These are phyloP conservation scores for Chrysanthemum seticuspe DNA, from an alignment of 129 eudicot genomes.

Conservation along the genomic window DNA sequence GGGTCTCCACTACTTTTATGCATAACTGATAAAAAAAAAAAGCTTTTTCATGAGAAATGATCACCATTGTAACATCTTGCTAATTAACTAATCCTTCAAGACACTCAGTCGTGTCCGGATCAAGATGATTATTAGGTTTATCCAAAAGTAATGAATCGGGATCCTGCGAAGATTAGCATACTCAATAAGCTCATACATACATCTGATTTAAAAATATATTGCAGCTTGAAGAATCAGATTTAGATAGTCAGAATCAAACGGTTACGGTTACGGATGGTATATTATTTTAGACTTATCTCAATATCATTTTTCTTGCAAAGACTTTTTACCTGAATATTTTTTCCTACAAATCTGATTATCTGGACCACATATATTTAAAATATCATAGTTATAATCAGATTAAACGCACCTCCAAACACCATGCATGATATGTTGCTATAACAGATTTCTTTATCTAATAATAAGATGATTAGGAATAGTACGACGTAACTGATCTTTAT, in stretches of 20 bases:
- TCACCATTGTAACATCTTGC: conserved; percentile 97
- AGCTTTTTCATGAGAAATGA: conserved; percentile 98
- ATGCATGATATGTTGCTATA: too few species aligned
- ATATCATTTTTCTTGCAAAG: background rate
- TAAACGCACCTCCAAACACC: conserved; percentile 9
- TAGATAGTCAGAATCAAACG: background rate
- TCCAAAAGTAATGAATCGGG: conserved; percentile 91
- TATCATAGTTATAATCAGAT: background rate
- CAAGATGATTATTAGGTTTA: conserved; percentile 99
- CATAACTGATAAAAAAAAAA: conserved; percentile 96
- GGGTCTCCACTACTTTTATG: conserved; percentile 94
- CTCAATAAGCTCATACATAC: background rate
- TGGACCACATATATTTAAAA: background rate
- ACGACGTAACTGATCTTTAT: too few species aligned
- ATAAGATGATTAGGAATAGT: too few species aligned
- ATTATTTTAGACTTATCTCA: background rate
- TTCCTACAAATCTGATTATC: background rate
- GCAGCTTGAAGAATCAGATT: background rate
- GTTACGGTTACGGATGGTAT: background rate
- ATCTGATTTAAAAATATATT: background rate
- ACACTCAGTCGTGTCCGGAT: conserved; percentile 96
- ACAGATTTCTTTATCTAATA: too few species aligned
- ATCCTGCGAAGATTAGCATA: conserved; percentile 51
- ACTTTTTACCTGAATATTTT: background rate
- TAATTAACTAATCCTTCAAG: conserved; percentile 81